Evolutionary conservation across 768 basidiomycete genomes (phyloP).

Genomic region (Mycena polygramma): DNA sequence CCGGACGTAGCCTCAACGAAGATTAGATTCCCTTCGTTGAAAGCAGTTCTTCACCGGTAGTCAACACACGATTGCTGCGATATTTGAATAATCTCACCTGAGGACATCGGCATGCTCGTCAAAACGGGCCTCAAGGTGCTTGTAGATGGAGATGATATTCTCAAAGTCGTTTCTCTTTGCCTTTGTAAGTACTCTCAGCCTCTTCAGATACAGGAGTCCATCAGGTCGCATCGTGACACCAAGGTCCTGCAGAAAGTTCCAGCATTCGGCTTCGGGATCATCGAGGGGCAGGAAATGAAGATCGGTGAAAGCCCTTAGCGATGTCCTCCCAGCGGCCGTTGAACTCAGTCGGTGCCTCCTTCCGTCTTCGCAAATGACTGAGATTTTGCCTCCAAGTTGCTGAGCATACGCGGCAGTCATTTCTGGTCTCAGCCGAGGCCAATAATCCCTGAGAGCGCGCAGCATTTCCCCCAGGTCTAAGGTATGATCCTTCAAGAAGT

Average conservation of each 20-base stretch:
- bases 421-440: slow-evolving; percentile 9
- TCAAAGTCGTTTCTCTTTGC: neutral
- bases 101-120: slow-evolving; percentile 8
- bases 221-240: slow-evolving; percentile 20
- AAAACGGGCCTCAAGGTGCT: slow-evolving; percentile 25
- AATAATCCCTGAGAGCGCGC: slow-evolving; percentile 20
- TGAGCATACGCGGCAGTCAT: neutral
- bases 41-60: slow-evolving; percentile 1
- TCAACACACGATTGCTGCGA: neutral
- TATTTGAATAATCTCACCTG: neutral
- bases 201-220: slow-evolving; percentile 20
- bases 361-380: slow-evolving; percentile 12
- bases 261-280: slow-evolving; percentile 4
- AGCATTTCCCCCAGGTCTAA: neutral
- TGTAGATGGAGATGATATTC: slow-evolving; percentile 5
- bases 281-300: slow-evolving; percentile 19
- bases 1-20: neutral
- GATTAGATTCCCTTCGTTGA: slow-evolving; percentile 1
- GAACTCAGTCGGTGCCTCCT: neutral
- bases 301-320: slow-evolving; percentile 10
- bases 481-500: slow-evolving; percentile 2
- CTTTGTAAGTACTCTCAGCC: slow-evolving; percentile 3
- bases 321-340: slow-evolving; percentile 5
- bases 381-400: neutral
- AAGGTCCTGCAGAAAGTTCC: slow-evolving; percentile 23